Evolutionary conservation across 441 rosid species (phyloP), one percentile per base, ranked within the genome.

Genomic region (Melastoma candidum): DNA sequence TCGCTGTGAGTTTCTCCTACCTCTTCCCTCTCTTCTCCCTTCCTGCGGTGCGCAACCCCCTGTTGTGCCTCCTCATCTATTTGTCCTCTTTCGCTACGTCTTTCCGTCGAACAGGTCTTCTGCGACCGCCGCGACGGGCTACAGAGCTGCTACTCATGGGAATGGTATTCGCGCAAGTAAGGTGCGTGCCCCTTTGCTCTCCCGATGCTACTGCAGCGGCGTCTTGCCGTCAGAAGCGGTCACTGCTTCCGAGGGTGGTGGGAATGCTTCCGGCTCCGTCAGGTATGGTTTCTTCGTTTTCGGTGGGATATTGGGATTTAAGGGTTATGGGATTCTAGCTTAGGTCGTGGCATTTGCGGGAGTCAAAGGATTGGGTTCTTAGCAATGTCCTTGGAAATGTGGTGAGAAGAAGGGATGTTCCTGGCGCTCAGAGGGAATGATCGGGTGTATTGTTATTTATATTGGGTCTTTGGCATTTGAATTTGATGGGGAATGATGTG

Each of bases 201-300:
- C 59, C 54, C 85, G 73, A 46, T 17, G 22, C 22, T 81, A 83
- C 72, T 72, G 71, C 57, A 81, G 76, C 71, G 69, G 70, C 44
- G 68, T 75, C 60, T 70, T 79, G 26, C 58, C 54, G 26, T 65
- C 83, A 36, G 72, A 81, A 47, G 71, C 75, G 36, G 36, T 7
- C 7, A 11, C 69, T 49, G 63, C 64, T 68, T 64, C 75, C 1
- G 72, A 57, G 51, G 41, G 41, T 1, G 41, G 1, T 36, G 41
- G 41, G 8, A 9, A 9, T 6, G 26, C 64, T 65, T 65, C 87
- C 75, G 73, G 57, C 51, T 53, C 74, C 12, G 66, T 64, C 9
- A 79, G 60, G 89, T 79, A 68, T 62, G 25, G 5, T 56, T 26
- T 52, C 41, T 2, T 3, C 2, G 1, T 11, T 32, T 36, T 27